phyloP scores from a whole-genome alignment of 495 filamentous ascomycete species.

The Chaetomium cochliodes region DNA sequence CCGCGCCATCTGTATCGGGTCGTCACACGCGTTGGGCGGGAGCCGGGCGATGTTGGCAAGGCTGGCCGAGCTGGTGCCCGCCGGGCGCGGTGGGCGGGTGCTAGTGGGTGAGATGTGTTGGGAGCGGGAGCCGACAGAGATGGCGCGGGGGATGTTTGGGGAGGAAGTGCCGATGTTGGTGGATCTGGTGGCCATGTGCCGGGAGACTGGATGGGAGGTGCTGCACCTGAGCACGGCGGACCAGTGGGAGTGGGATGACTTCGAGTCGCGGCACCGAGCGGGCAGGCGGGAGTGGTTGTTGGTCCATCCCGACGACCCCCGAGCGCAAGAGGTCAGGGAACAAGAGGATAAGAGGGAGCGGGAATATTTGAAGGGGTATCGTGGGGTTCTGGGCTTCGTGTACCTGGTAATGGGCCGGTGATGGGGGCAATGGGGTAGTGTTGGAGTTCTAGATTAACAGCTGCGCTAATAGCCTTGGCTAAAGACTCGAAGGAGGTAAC shows the following conservation, averaged over 20 bases:
- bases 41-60: background rate
- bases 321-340: background rate
- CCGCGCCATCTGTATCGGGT: background rate
- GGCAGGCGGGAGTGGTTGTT: slow-evolving; percentile 6
- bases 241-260: slow-evolving; percentile 12
- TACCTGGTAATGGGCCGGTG: slow-evolving; percentile 1
- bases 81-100: background rate
- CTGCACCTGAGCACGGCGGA: slow-evolving; percentile 4
- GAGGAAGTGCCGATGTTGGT: background rate
- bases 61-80: slow-evolving; percentile 1
- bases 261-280: slow-evolving; percentile 5
- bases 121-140: slow-evolving; percentile 2
- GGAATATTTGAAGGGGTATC: background rate
- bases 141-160: background rate
- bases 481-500: no score
- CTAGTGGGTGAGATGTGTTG: slow-evolving; percentile 11
- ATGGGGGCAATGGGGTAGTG: background rate
- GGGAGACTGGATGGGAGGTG: slow-evolving; percentile 9
- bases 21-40: slow-evolving; percentile 4
- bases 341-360: background rate
- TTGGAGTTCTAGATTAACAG: no score
- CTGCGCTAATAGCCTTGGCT: no score
- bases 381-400: slow-evolving; percentile 1
- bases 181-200: slow-evolving; percentile 6
- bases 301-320: background rate